Evolutionary conservation across 345 rosid genomes (phyloP).

Genomic region (Citrus cavaleriei): DNA sequence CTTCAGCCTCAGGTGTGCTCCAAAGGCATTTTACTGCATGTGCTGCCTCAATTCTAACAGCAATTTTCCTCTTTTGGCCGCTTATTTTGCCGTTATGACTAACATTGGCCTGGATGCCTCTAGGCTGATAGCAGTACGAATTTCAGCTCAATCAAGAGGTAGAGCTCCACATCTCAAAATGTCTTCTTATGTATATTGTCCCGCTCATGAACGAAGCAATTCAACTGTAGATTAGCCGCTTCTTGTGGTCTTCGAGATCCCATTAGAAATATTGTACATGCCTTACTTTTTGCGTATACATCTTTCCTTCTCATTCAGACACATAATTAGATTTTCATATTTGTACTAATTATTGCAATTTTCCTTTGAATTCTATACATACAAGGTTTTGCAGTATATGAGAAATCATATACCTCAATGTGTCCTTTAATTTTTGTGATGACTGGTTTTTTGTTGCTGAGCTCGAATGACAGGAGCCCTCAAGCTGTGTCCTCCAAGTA

Average conservation of each 20-base stretch:
- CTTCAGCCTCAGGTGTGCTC: slow-evolving; percentile 37
- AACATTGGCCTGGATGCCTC: slow-evolving; percentile 29
- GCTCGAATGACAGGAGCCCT: not conserved
- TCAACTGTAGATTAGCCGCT: not conserved
- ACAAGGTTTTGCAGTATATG: not conserved
- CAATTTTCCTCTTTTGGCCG: slow-evolving; percentile 21
- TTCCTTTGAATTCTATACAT: not conserved
- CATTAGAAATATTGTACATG: slow-evolving; percentile 1
- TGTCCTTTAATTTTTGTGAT: not conserved
- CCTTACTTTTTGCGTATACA: not conserved
- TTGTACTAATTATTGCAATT: not conserved
- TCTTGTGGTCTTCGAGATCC: not conserved
- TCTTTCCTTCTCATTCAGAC: not conserved
- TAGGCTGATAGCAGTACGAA: slow-evolving; percentile 29
- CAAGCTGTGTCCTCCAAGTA: no score
- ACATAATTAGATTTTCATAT: not conserved
- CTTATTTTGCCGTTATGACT: slow-evolving; percentile 24
- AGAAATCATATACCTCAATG: not conserved
- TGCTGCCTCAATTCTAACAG: slow-evolving; percentile 17
- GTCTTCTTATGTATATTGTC: slow-evolving; percentile 28
- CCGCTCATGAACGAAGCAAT: not conserved
- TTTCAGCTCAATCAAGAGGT: slow-evolving; percentile 4
- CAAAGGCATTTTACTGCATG: slow-evolving; percentile 16
- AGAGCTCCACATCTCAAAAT: not conserved
- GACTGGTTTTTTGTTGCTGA: not conserved